Base-by-base conservation (phyloP, 2,329 filamentous ascomycete genomes). In the Sclerotinia trifoliorum region DNA sequence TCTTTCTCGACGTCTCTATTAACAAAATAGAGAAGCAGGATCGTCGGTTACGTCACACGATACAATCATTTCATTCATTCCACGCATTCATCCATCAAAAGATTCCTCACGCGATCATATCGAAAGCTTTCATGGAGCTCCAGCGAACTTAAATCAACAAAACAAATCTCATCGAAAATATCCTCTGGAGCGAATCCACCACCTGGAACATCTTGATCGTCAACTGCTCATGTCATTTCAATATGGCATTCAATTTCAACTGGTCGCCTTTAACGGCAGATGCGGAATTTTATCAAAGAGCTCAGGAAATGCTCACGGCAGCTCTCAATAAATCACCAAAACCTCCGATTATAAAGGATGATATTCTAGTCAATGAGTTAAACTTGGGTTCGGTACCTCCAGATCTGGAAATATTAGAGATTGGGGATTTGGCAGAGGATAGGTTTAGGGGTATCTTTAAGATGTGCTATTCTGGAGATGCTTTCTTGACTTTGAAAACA, bases 211-310 rank as follows among this genome's bases (percentile, higher is more conserved):
- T n/a, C n/a, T 1, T 35, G 17, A 58, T 62, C 46, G 15, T 29
- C 44, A 19, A 48, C 67, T 52, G 71, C 74, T 75, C 73, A 77
- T 78, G 76, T 69, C 57, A 72, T 70, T 67, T 72, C 73, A 73
- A 71, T 60, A 99, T 99, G 95, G 95, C 95, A 75, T 99, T 99
- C 91, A 98, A 98, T 85, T 99, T 99, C 91, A 98, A 98, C 92
- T 99, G 95, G 95, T 97, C 93, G 86, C 95, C 95, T 78, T 86
- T 99, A 73, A 95, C 96, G 82, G 94, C 94, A 78, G 95, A 98
- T 83, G 94, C 92, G 77, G 87, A 89, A 75, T 95, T 95, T 80
- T 94, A 94, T 81, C 88, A 91, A 78, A 90, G 93, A 75, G 94
- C 95, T 64, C 91, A 94, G 79, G 94, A 98, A 79, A 91, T 98